A percentile compares a stretch with the other conserved stretches of the same genome.
These are phyloP conservation scores for Solioccasus polychromus DNA, from an alignment of 768 basidiomycete species.

Conservation along the genomic window DNA sequence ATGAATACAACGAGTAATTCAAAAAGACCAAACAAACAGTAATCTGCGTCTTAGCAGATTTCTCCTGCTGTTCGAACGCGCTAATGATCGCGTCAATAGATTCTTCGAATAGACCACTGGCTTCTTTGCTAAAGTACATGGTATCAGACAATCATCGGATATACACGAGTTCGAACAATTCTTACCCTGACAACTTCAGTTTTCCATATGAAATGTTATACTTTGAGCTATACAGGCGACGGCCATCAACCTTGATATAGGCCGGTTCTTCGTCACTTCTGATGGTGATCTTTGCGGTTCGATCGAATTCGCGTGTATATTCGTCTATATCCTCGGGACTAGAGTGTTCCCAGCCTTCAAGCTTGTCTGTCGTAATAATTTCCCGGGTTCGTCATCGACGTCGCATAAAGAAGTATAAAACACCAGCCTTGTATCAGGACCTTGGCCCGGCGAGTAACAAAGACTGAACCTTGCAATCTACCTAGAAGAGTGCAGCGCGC, in stretches of 20 bases:
- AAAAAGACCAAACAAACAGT: neutral
- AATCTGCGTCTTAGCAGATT: neutral
- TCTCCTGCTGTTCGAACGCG: slow-evolving; percentile 13
- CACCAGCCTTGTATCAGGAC: slow-evolving; percentile 34
- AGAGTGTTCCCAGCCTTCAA: slow-evolving; percentile 2
- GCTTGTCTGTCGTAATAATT: slow-evolving; percentile 4
- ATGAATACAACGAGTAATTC: neutral
- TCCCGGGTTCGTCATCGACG: neutral
- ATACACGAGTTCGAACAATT: neutral
- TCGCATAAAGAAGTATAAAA: neutral
- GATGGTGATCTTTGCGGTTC: slow-evolving; percentile 3
- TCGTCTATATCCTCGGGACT: slow-evolving; percentile 2
- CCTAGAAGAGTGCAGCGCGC: slow-evolving; percentile 25
- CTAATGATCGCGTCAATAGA: slow-evolving; percentile 6
- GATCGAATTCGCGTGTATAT: slow-evolving; percentile 7
- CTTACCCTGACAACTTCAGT: slow-evolving; percentile 14
- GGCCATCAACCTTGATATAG: slow-evolving; percentile 8
- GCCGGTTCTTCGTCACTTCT: slow-evolving; percentile 8
- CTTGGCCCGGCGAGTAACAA: slow-evolving; percentile 40
- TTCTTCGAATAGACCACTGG: slow-evolving; percentile 6
- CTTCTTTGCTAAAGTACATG: slow-evolving; percentile 3
- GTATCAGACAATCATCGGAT: neutral
- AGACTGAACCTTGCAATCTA: slow-evolving; percentile 45
- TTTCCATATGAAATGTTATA: slow-evolving; percentile 5
- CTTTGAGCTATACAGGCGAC: neutral